Conservation (phyloP, 345 rosid genomes). For the Erodium maritimum region DNA sequence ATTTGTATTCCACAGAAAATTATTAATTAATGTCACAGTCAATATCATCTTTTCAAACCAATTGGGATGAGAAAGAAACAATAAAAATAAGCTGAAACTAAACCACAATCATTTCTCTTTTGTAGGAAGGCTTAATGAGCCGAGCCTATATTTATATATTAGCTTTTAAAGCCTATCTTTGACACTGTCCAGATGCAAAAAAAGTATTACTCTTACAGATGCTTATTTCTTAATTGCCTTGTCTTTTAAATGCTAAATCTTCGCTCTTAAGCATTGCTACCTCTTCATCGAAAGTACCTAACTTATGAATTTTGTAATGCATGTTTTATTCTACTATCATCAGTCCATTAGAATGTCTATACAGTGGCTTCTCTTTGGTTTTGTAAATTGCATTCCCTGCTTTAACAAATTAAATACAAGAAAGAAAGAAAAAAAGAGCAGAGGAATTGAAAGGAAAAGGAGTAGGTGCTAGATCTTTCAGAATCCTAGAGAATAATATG, state of each 20-base stretch:
- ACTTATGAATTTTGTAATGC: slow-evolving; percentile 13
- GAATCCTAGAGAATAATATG: slow-evolving; percentile 31
- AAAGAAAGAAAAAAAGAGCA: too few species aligned
- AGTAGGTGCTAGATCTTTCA: slow-evolving; percentile 17
- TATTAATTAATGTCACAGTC: not conserved
- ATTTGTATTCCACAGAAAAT: not conserved
- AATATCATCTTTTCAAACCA: not conserved
- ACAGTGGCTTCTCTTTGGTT: slow-evolving; percentile 4
- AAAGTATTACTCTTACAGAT: slow-evolving; percentile 1
- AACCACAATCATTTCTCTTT: not conserved
- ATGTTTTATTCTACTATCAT: slow-evolving; percentile 24
- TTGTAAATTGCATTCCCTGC: slow-evolving; percentile 4
- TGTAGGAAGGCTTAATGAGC: too few species aligned
- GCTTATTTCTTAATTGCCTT: slow-evolving; percentile 23
- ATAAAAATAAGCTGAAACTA: not conserved
- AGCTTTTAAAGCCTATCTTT: slow-evolving; percentile 17
- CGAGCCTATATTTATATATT: slow-evolving; percentile 6
- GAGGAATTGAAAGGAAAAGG: not conserved
- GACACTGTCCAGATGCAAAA: slow-evolving; percentile 24
- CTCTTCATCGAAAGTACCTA: too few species aligned
- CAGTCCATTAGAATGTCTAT: slow-evolving; percentile 19
- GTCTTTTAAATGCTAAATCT: slow-evolving; percentile 13
- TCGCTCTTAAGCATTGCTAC: too few species aligned
- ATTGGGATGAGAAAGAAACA: not conserved
- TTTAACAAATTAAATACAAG: not conserved